A percentile compares a stretch with the other conserved stretches of the same genome.
Conservation (phyloP, 257 asterid genomes). For the Eustoma russellianum region DNA sequence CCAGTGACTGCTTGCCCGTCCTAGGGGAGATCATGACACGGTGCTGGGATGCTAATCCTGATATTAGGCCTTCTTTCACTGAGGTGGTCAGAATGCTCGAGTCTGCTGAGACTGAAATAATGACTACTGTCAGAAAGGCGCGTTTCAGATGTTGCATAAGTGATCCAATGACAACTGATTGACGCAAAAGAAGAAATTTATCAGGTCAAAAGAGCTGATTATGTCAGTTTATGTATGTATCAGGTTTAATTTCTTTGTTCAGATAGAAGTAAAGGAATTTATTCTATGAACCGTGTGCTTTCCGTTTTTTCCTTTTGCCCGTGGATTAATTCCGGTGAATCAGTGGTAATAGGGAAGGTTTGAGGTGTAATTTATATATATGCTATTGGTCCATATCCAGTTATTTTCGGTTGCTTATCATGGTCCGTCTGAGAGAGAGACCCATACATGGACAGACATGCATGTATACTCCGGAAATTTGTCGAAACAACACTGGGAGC, state of each 20-base stretch:
- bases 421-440: too few species aligned
- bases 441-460: too few species aligned
- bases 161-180: slow-evolving; percentile 79
- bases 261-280: slow-evolving; percentile 37
- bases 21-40: slow-evolving; percentile 80
- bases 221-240: slow-evolving; percentile 42
- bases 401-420: too few species aligned
- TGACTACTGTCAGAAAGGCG: slow-evolving; percentile 86
- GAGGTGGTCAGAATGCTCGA: slow-evolving; percentile 87
- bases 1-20: slow-evolving; percentile 66
- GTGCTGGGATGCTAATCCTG: slow-evolving; percentile 90
- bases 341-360: slow-evolving; percentile 42
- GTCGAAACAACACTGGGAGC: too few species aligned
- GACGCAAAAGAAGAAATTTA: slow-evolving; percentile 27
- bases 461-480: too few species aligned
- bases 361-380: slow-evolving; percentile 6
- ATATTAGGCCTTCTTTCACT: slow-evolving; percentile 77
- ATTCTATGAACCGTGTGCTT: slow-evolving; percentile 41
- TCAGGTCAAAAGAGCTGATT: slow-evolving; percentile 11
- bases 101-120: slow-evolving; percentile 79
- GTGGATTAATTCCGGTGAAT: slow-evolving; percentile 34
- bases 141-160: slow-evolving; percentile 98
- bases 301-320: slow-evolving; percentile 24
- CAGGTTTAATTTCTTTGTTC: slow-evolving; percentile 44
- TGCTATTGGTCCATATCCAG: too few species aligned